Percentiles rank a stretch among this genome's conserved stretches.
Evolutionary conservation across 495 filamentous ascomycete species (phyloP).

Genomic region (Corynascus novoguineensis): DNA sequence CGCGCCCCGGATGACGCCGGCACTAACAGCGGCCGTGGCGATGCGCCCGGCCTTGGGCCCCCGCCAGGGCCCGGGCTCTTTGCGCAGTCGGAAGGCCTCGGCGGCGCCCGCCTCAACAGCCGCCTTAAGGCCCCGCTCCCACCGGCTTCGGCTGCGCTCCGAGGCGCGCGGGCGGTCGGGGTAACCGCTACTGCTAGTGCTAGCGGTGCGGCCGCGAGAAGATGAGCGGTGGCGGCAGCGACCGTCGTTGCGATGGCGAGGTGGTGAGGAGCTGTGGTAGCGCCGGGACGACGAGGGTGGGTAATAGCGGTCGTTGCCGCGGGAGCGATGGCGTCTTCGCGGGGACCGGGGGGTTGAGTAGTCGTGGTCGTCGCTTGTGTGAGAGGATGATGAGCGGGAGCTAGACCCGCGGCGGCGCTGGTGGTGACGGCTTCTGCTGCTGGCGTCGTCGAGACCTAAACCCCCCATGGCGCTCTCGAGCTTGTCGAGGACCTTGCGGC

Average conservation of each 20-base stretch:
- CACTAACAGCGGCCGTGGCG: slow-evolving; percentile 43
- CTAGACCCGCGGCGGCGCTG: slow-evolving; percentile 1
- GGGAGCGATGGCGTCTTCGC: neutral
- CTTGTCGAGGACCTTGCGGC: slow-evolving; percentile 23
- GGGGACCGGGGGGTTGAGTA: neutral
- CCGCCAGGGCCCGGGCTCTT: slow-evolving; percentile 39
- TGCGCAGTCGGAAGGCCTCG: slow-evolving; percentile 39
- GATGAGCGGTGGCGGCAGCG: slow-evolving; percentile 12
- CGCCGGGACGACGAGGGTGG: neutral
- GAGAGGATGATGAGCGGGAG: neutral
- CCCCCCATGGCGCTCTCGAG: slow-evolving; percentile 17
- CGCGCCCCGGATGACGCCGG: slow-evolving; percentile 36
- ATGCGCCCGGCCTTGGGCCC: slow-evolving; percentile 36
- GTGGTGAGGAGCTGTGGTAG: neutral
- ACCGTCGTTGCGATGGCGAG: neutral
- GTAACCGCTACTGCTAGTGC: neutral
- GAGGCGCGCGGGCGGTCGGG: neutral
- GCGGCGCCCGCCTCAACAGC: slow-evolving; percentile 39
- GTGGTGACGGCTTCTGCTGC: neutral
- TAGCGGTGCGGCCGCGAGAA: slow-evolving; percentile 7
- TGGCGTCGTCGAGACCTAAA: slow-evolving; percentile 13
- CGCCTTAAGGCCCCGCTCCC: slow-evolving; percentile 20
- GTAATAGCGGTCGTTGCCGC: neutral
- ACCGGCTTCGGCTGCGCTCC: slow-evolving; percentile 4
- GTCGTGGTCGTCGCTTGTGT: neutral